phyloP scores from a whole-genome alignment of 352 stramenopile species.

The Globisporangium acanthophoron region DNA sequence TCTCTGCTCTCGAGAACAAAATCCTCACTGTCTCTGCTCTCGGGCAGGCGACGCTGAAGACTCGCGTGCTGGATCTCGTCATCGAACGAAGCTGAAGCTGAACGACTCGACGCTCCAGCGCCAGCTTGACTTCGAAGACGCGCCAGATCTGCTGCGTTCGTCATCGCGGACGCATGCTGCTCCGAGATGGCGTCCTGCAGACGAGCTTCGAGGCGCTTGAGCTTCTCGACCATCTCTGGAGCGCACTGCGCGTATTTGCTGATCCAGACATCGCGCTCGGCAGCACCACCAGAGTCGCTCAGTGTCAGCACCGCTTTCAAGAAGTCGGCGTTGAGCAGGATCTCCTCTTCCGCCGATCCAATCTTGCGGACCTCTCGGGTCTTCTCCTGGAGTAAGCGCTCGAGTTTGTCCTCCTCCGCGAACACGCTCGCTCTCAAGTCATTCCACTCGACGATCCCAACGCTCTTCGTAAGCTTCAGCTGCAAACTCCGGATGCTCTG shows the following conservation, averaged over 20 bases:
- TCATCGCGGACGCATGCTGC: not conserved
- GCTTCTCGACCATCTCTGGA: conserved; percentile 39
- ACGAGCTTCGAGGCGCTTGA: conserved; percentile 32
- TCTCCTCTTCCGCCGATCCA: conserved; percentile 40
- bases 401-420: conserved; percentile 38
- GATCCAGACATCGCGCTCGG: conserved; percentile 18
- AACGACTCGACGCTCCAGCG: not conserved
- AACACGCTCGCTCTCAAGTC: conserved; percentile 42
- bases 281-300: conserved; percentile 12
- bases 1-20: not conserved
- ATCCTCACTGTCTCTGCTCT: not conserved
- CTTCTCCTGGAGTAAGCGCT: conserved; percentile 23
- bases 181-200: conserved; percentile 27
- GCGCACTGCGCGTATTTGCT: conserved; percentile 47
- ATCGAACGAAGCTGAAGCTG: not conserved
- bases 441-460: conserved; percentile 51
- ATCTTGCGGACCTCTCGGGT: conserved; percentile 31
- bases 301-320: conserved; percentile 36
- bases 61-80: not conserved
- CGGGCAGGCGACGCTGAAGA: not conserved
- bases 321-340: conserved; percentile 61
- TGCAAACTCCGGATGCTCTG: conserved; percentile 45
- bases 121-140: not conserved
- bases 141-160: not conserved
- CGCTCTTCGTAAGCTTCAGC: conserved; percentile 48